Conservation (phyloP, 139 green algal species). For the Coccomyxa sp. region DNA sequence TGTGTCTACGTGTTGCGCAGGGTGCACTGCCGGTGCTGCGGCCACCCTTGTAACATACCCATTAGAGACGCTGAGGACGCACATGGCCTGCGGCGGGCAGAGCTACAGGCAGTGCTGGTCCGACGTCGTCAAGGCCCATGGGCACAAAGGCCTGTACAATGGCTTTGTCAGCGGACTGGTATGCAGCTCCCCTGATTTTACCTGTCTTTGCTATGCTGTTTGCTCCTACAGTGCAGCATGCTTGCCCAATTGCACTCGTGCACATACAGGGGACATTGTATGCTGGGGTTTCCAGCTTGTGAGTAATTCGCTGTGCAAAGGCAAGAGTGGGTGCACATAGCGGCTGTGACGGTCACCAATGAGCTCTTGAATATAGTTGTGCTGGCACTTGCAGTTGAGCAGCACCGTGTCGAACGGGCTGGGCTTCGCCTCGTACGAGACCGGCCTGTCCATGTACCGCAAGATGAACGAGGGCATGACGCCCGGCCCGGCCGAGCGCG, state of each 20-base stretch:
- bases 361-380: too few species aligned
- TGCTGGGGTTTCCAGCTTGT: too few species aligned
- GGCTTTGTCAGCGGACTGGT: not conserved
- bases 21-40: conserved; percentile 1
- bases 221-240: too few species aligned
- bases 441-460: not conserved
- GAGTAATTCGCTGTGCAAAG: too few species aligned
- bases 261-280: too few species aligned
- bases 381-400: not conserved
- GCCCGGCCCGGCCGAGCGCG: not conserved
- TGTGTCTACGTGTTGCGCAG: not conserved
- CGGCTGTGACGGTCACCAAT: too few species aligned
- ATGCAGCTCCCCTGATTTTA: not conserved
- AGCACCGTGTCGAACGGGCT: conserved; percentile 11
- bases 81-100: not conserved
- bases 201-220: too few species aligned
- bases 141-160: conserved; percentile 6
- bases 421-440: conserved; percentile 29
- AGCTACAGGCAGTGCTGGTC: not conserved
- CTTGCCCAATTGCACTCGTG: too few species aligned
- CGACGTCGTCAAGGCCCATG: not conserved
- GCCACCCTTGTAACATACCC: conserved; percentile 6
- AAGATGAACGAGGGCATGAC: not conserved
- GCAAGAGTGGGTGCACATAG: too few species aligned
- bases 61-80: conserved; percentile 14